A percentile compares a stretch with the other conserved stretches of the same genome.
Evolutionary conservation across 495 filamentous ascomycete species (phyloP).

Genomic region (Zalerion maritima): DNA sequence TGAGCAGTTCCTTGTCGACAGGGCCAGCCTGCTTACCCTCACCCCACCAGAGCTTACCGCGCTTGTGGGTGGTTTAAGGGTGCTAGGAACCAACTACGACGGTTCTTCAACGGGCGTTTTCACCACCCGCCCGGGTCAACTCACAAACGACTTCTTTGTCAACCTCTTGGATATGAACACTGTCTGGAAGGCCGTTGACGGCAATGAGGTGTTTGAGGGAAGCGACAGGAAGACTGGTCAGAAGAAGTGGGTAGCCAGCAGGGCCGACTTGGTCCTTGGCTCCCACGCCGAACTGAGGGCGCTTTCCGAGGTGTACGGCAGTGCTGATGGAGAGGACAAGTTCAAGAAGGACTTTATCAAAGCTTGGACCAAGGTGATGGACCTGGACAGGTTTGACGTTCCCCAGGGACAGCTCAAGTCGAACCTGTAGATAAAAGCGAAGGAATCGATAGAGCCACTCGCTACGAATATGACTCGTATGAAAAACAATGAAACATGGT

Average conservation of each 20-base stretch:
- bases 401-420: too few species aligned
- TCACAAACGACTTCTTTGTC: conserved; percentile 65
- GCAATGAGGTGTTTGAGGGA: conserved; percentile 43
- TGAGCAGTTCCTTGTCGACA: conserved; percentile 55
- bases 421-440: too few species aligned
- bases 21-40: conserved; percentile 50
- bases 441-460: too few species aligned
- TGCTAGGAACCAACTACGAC: conserved; percentile 50
- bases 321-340: conserved; percentile 37
- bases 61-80: conserved; percentile 51
- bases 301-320: conserved; percentile 50
- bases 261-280: conserved; percentile 55
- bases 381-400: conserved; percentile 54
- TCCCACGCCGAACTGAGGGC: conserved; percentile 58
- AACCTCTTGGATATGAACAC: conserved; percentile 55
- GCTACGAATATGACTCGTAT: too few species aligned
- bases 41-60: conserved; percentile 52
- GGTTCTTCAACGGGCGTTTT: conserved; percentile 47
- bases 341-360: conserved; percentile 55
- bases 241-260: conserved; percentile 53
- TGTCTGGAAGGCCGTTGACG: conserved; percentile 39
- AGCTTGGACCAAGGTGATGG: conserved; percentile 59
- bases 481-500: too few species aligned
- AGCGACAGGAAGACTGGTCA: conserved; percentile 48
- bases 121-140: conserved; percentile 44